Evolutionary conservation across 371 early-diverging fungal genomes (phyloP), one percentile per base, ranked within the genome.

Genomic region (Mortierella polycephala): DNA sequence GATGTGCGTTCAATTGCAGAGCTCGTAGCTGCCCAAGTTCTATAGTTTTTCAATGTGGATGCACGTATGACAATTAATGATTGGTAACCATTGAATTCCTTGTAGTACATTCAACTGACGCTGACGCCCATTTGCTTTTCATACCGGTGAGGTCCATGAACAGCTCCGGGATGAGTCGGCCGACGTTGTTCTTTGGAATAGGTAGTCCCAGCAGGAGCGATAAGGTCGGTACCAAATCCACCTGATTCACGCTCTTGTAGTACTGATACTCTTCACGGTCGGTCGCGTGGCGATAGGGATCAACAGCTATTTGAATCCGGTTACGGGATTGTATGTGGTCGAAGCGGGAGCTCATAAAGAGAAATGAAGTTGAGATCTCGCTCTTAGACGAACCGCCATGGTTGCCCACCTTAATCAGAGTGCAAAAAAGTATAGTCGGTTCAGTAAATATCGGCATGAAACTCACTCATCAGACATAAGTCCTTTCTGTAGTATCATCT

Each of bases 181-280:
- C 99, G 13, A 98, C 83, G 70, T 88, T 98, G 75, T 96, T 96
- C 73, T 90, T 92, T 6, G 99, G 98, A 23, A 96, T 94, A 0
- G 98, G 98, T 16, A 95, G 81, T 5, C 93, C 94, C 68, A 97
- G 83, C 46, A 97, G 75, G 8, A 90, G 68, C n/a, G 95, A 84
- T 14, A 98, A 72, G 0, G 98, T 97, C 5, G 98, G 93, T 0
- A 96, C 96, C 21, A 97, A 54, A 67, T 96, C 97, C 45, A 95
- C 91, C 72, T 98, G 99, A 50, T 91, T 89, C 41, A 96, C 69
- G 10, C 85, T 84, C 16, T 83, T 82, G 60, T 83, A 83, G 54
- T 68, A 77, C 37, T 62, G 53, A 39, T 69, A 79, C 7, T 71
- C 71, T 37, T 75, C 72, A 41, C 60, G 58, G 9, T 60, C 57